Percentiles rank a stretch among this genome's conserved stretches.
Evolutionary conservation across 495 filamentous ascomycete genomes (phyloP).

Genomic region (Annulohypoxylon stygium): DNA sequence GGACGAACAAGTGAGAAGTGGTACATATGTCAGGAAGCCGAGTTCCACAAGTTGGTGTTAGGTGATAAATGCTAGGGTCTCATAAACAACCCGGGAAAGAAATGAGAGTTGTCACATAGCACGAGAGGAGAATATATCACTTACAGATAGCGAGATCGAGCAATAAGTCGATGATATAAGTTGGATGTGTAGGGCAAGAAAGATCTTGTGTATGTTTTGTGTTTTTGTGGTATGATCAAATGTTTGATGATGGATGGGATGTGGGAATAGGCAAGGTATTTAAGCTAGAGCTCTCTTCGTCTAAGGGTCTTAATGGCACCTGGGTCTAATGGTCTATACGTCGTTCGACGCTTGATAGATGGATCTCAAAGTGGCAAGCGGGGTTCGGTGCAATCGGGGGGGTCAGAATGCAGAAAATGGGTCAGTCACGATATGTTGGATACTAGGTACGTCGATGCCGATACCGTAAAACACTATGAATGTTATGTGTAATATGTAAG

Average conservation of each 20-base stretch:
- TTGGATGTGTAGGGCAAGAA: constrained; percentile 10
- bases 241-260: constrained; percentile 10
- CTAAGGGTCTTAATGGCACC: background rate
- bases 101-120: constrained; percentile 27
- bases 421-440: background rate
- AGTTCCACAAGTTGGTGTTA: constrained; percentile 27
- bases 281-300: constrained; percentile 6
- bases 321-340: background rate
- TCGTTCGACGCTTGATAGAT: constrained; percentile 25
- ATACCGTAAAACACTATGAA: background rate
- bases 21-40: constrained; percentile 5
- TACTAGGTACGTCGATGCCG: background rate
- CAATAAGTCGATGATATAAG: constrained; percentile 8
- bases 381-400: constrained; percentile 38
- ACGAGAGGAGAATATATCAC: constrained; percentile 18
- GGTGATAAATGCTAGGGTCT: background rate
- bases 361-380: constrained; percentile 30
- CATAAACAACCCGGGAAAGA: background rate
- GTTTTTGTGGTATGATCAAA: constrained; percentile 25
- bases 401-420: background rate
- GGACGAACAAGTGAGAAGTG: background rate
- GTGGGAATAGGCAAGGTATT: constrained; percentile 20
- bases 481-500: background rate
- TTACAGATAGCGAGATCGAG: constrained; percentile 13
- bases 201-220: constrained; percentile 10